phyloP scores from a whole-genome alignment of 805 yeast species.

The Blastobotrys americana region DNA sequence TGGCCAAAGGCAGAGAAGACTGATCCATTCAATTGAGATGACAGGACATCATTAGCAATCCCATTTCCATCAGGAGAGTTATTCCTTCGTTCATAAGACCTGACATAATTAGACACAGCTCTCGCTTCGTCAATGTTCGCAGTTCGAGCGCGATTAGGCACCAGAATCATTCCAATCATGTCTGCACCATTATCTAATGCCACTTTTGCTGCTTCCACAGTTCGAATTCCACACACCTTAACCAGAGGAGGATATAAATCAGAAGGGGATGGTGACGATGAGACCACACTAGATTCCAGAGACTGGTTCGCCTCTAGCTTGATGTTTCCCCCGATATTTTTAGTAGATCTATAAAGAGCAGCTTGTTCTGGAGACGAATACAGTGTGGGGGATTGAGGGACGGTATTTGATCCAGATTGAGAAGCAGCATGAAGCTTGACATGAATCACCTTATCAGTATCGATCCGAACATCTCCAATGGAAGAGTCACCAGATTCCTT shows the following conservation, averaged over 20 bases:
- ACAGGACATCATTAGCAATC: conserved; percentile 37
- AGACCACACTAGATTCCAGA: not conserved
- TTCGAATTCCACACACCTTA: conserved; percentile 78
- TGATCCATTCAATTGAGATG: conserved; percentile 10
- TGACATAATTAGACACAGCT: conserved; percentile 36
- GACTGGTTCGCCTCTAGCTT: no score
- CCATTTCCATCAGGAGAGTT: conserved; percentile 38
- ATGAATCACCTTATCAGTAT: not conserved
- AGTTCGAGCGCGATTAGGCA: conserved; percentile 74
- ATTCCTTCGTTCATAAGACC: conserved; percentile 7
- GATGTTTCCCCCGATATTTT: no score
- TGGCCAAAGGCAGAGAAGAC: conserved; percentile 14
- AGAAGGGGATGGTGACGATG: not conserved
- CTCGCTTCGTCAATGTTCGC: conserved; percentile 43
- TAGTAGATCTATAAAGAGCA: no score
- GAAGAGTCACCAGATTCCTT: no score
- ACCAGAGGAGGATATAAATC: conserved; percentile 36
- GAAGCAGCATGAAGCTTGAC: not conserved
- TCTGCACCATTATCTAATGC: conserved; percentile 72
- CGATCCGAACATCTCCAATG: not conserved
- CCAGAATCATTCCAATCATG: conserved; percentile 77
- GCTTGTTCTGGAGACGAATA: not conserved
- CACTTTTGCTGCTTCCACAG: conserved; percentile 56
- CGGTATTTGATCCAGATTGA: not conserved
- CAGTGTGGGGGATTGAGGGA: not conserved